Conservation (phyloP, 2,329 filamentous ascomycete genomes). For the Chaetoscypha palmicola region DNA sequence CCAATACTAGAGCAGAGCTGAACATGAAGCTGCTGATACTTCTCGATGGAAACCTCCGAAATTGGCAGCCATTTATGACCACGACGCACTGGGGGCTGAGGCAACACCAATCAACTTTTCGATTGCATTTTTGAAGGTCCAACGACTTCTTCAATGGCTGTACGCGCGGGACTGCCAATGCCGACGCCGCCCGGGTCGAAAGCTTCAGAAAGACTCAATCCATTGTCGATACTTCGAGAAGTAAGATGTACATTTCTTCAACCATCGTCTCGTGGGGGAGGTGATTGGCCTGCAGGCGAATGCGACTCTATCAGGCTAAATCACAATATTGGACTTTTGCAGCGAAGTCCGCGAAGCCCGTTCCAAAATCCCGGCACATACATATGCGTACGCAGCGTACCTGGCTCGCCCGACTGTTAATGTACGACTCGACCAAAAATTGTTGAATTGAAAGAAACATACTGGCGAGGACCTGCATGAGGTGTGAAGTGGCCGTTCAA, state of each 20-base stretch:
- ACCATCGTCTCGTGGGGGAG: too few species aligned
- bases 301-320: neutral
- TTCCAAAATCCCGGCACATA: neutral
- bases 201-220: too few species aligned
- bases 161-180: too few species aligned
- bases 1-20: neutral
- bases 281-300: neutral
- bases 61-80: too few species aligned
- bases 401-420: neutral
- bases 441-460: neutral
- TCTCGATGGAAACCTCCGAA: neutral
- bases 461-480: neutral
- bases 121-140: neutral
- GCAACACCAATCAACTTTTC: neutral
- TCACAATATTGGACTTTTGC: constrained; percentile 1
- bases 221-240: neutral
- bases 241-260: too few species aligned
- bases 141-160: neutral
- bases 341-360: neutral
- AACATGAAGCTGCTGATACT: neutral
- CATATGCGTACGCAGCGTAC: neutral
- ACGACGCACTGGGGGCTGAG: neutral
- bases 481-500: neutral
- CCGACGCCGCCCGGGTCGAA: too few species aligned
- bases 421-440: neutral